A percentile compares a stretch with the other conserved stretches of the same genome.
These are phyloP conservation scores for Pleurotus citrinopileatus DNA, from an alignment of 768 basidiomycete species.

Conservation along the genomic window DNA sequence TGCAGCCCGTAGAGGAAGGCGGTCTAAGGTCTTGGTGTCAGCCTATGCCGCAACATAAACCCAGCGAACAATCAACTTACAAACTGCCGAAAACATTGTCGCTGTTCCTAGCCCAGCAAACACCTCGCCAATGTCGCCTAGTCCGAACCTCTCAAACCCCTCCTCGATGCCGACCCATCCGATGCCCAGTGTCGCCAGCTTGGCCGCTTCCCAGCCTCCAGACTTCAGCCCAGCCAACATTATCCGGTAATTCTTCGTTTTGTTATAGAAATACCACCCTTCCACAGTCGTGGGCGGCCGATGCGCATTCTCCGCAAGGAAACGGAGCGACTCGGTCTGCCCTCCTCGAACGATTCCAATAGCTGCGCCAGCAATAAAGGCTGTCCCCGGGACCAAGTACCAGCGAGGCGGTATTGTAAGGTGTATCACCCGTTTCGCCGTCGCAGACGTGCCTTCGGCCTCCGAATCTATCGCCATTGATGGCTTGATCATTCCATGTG, in stretches of 20 bases:
- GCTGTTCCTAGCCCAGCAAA: constrained; percentile 68
- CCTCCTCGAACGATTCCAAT: constrained; percentile 76
- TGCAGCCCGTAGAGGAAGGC: constrained; percentile 49
- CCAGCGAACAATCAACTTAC: constrained; percentile 35
- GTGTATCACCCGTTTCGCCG: constrained; percentile 21
- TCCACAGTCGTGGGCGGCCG: constrained; percentile 79
- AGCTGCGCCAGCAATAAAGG: constrained; percentile 56
- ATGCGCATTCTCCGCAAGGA: constrained; percentile 92
- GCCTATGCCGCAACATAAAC: background rate
- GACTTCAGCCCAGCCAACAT: constrained; percentile 70
- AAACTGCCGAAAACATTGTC: constrained; percentile 50
- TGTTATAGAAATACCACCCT: constrained; percentile 96
- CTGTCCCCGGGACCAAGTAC: constrained; percentile 59
- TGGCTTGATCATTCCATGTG: constrained; percentile 6
- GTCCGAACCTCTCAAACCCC: constrained; percentile 33
- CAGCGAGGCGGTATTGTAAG: constrained; percentile 54
- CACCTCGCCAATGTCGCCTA: constrained; percentile 41
- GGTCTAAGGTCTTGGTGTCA: constrained; percentile 38
- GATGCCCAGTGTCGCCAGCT: constrained; percentile 38
- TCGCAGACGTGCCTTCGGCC: constrained; percentile 12
- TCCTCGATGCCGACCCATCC: constrained; percentile 46
- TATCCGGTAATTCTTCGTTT: constrained; percentile 91
- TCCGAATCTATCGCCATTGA: constrained; percentile 11
- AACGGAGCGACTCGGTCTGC: constrained; percentile 68
- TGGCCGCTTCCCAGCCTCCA: constrained; percentile 54